phyloP scores from a whole-genome alignment of 2,329 filamentous ascomycete species.

The Davidsoniella neocaledoniae region DNA sequence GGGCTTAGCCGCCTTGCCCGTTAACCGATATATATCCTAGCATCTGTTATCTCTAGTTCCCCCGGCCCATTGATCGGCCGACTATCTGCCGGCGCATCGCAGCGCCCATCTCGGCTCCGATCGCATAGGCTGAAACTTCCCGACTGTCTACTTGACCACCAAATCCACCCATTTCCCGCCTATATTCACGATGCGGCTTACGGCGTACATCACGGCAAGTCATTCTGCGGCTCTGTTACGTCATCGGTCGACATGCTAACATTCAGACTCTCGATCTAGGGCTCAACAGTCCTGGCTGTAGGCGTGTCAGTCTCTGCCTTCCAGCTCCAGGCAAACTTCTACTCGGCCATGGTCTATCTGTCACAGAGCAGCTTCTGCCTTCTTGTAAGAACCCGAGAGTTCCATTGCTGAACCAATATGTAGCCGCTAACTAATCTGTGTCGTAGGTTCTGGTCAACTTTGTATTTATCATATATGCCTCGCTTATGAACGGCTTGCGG shows the following conservation, averaged over 20 bases:
- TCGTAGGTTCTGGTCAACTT: constrained; percentile 76
- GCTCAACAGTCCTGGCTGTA: constrained; percentile 68
- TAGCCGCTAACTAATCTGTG: not conserved
- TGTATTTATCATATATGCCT: constrained; percentile 62
- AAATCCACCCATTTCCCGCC: too few relatives aligned
- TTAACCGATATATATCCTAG: too few relatives aligned
- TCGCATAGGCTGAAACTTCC: too few relatives aligned
- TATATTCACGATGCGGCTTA: constrained; percentile 34
- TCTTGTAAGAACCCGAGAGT: constrained; percentile 41
- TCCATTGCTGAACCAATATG: too few relatives aligned
- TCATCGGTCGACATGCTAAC: not conserved
- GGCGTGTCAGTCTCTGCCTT: constrained; percentile 79
- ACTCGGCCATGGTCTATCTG: constrained; percentile 91
- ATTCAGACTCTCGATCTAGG: constrained; percentile 26
- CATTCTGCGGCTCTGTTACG: not conserved
- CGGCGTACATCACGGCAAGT: constrained; percentile 45
- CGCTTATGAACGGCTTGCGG: constrained; percentile 73
- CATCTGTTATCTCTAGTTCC: too few relatives aligned
- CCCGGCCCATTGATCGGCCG: too few relatives aligned
- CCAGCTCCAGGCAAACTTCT: constrained; percentile 92
- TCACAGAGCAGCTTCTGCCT: constrained; percentile 92
- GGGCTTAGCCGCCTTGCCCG: too few relatives aligned
- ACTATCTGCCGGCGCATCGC: too few relatives aligned
- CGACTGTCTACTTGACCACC: too few relatives aligned
- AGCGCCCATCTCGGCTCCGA: too few relatives aligned